These are phyloP conservation scores for Fusarium burgessii DNA, from an alignment of 2,329 filamentous ascomycete genomes.

Conservation along the genomic window DNA sequence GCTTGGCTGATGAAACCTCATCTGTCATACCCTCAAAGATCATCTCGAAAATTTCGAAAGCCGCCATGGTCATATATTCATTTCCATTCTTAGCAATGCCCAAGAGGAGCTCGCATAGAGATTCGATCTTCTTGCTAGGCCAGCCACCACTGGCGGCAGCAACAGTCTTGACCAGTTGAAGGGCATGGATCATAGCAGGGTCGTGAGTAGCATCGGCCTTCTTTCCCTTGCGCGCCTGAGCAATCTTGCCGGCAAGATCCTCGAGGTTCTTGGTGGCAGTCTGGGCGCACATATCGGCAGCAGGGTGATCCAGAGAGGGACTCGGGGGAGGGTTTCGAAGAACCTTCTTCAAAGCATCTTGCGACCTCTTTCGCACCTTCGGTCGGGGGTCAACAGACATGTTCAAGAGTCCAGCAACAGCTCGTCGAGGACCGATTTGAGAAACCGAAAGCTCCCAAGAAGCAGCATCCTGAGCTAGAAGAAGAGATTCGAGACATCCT, in stretches of 20 bases:
- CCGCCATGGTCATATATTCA: constrained; percentile 95
- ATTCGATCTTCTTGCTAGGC: constrained; percentile 96
- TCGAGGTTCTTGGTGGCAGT: constrained; percentile 84
- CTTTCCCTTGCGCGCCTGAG: constrained; percentile 69
- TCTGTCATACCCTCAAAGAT: constrained; percentile 94
- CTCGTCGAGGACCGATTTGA: constrained; percentile 86
- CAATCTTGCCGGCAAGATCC: constrained; percentile 75
- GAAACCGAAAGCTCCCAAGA: constrained; percentile 89
- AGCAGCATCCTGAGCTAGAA: constrained; percentile 86
- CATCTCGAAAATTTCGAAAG: constrained; percentile 97
- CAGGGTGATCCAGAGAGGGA: constrained; percentile 92
- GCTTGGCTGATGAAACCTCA: constrained; percentile 87
- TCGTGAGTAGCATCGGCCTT: constrained; percentile 77
- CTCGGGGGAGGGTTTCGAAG: constrained; percentile 89
- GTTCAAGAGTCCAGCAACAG: constrained; percentile 85
- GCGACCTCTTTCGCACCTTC: constrained; percentile 93
- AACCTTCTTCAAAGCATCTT: constrained; percentile 87
- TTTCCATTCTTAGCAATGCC: constrained; percentile 90
- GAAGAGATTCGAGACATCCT: constrained; percentile 90
- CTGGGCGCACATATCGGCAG: constrained; percentile 95
- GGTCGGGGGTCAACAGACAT: constrained; percentile 88
- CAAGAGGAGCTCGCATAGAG: constrained; percentile 88
- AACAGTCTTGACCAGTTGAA: constrained; percentile 92
- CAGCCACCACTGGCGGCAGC: constrained; percentile 90
- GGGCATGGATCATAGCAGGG: constrained; percentile 87